Percentiles rank a stretch among this genome's conserved stretches.
Conservation (phyloP, 73 alveolate species). For the Uronychia setigera region DNA sequence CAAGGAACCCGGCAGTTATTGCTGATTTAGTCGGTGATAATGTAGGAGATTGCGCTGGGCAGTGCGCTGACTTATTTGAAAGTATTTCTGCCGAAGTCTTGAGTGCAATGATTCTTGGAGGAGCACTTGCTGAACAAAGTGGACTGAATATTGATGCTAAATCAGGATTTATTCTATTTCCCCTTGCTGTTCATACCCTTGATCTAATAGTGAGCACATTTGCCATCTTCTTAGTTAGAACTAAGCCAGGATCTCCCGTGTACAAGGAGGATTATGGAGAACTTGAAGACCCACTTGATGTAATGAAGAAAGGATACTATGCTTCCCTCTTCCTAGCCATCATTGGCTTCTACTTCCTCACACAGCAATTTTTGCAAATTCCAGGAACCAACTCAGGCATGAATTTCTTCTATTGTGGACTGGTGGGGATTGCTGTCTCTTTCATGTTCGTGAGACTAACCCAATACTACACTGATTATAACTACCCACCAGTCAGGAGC, state of each 20-base stretch:
- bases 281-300: slow-evolving; percentile 77
- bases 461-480: slow-evolving; percentile 91
- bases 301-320: slow-evolving; percentile 79
- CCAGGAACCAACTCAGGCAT: slow-evolving; percentile 57
- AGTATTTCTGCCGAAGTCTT: slow-evolving; percentile 90
- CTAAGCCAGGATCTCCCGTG: slow-evolving; percentile 80
- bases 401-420: slow-evolving; percentile 68
- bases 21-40: slow-evolving; percentile 96
- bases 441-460: slow-evolving; percentile 73
- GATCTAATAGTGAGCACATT: slow-evolving; percentile 74
- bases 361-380: slow-evolving; percentile 64
- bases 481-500: slow-evolving; percentile 81
- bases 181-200: slow-evolving; percentile 78
- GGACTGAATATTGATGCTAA: slow-evolving; percentile 35
- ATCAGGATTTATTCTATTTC: slow-evolving; percentile 82
- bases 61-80: slow-evolving; percentile 89
- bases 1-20: slow-evolving; percentile 93
- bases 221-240: slow-evolving; percentile 74
- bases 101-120: slow-evolving; percentile 91
- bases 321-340: slow-evolving; percentile 67
- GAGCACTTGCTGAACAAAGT: slow-evolving; percentile 75
- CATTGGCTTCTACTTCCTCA: slow-evolving; percentile 73
- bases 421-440: slow-evolving; percentile 70
- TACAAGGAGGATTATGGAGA: slow-evolving; percentile 56
- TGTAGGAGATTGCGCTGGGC: slow-evolving; percentile 97